phyloP scores from a whole-genome alignment of 768 basidiomycete species.

The Mycena haematopus region DNA sequence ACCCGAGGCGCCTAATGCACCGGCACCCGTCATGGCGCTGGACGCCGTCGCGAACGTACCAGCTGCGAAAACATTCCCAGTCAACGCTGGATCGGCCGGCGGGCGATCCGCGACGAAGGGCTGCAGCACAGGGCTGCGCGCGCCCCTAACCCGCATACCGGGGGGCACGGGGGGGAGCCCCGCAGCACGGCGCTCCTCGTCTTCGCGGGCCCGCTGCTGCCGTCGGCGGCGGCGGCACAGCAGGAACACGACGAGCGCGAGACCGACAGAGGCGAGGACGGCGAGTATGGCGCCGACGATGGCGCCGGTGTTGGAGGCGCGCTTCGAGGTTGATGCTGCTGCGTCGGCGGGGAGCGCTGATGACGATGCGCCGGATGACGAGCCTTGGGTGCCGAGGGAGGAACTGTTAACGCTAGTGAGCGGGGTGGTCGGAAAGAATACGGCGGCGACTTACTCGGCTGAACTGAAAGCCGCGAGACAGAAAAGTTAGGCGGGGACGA shows the following conservation, averaged over 20 bases:
- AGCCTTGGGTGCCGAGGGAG: background rate
- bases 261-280: constrained; percentile 27
- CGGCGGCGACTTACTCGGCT: background rate
- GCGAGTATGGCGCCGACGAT: constrained; percentile 42
- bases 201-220: constrained; percentile 8
- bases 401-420: background rate
- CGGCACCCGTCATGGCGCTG: background rate
- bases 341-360: background rate
- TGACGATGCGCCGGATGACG: constrained; percentile 2
- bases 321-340: background rate
- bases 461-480: background rate
- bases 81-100: background rate
- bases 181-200: constrained; percentile 20
- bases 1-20: background rate
- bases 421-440: background rate
- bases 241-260: constrained; percentile 24
- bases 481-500: background rate
- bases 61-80: constrained; percentile 12
- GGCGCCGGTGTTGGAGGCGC: constrained; percentile 30
- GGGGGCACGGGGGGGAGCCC: constrained; percentile 18
- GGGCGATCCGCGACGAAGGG: constrained; percentile 27
- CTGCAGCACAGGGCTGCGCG: constrained; percentile 18
- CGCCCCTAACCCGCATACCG: constrained; percentile 16
- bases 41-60: constrained; percentile 13
- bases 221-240: constrained; percentile 33